phyloP scores from a whole-genome alignment of 108 stramenopile genomes.

The Pseudonitzschia multistriata region DNA sequence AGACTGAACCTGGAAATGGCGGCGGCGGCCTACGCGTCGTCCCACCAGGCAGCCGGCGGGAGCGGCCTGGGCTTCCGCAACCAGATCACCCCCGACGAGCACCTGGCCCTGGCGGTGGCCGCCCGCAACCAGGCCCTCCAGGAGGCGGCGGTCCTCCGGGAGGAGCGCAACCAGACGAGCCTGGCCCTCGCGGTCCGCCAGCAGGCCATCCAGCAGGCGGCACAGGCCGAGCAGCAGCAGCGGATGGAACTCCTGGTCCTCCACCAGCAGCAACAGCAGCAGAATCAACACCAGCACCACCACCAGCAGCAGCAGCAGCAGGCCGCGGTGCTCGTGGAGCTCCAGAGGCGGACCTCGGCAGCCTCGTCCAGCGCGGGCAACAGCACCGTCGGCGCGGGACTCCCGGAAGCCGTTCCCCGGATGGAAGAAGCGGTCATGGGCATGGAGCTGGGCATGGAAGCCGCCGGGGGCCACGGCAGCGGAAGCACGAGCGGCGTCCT shows the following conservation, averaged over 20 bases:
- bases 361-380: not conserved
- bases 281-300: not conserved
- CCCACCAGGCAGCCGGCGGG: no score
- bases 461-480: not conserved
- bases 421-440: constrained; percentile 1
- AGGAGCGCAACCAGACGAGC: not conserved
- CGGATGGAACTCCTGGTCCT: not conserved
- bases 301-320: constrained; percentile 1
- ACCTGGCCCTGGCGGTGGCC: constrained; percentile 3
- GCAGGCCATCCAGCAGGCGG: constrained; percentile 3
- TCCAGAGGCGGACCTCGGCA: not conserved
- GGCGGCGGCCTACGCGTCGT: not conserved
- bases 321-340: not conserved
- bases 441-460: no score
- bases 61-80: not conserved
- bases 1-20: not conserved
- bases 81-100: not conserved
- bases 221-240: not conserved
- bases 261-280: constrained; percentile 1
- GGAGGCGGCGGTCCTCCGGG: not conserved
- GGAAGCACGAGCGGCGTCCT: not conserved
- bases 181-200: not conserved
- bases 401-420: not conserved
- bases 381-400: not conserved
- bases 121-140: not conserved